Evolutionary conservation across 1,139 yeast genomes (phyloP).

Genomic region (Nadsonia starkeyi-henricii): DNA sequence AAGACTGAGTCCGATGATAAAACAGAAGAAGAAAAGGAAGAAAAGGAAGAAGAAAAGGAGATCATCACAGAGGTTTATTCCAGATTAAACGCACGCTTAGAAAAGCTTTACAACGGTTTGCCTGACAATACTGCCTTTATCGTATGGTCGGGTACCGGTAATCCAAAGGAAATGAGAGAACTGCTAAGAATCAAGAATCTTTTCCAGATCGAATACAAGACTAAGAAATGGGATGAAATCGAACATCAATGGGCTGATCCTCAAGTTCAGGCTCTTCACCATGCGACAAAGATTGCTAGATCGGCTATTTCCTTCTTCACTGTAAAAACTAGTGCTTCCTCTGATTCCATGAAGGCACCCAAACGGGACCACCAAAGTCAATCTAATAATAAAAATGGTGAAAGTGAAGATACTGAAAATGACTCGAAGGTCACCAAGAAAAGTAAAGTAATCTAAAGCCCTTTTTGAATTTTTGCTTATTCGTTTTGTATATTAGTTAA

Average conservation of each 20-base stretch:
- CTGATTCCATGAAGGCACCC: conserved; percentile 4
- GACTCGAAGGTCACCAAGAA: neutral
- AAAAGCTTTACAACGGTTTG: conserved; percentile 34
- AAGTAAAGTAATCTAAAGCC: neutral
- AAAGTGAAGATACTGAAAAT: conserved; percentile 2
- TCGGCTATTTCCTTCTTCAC: conserved; percentile 41
- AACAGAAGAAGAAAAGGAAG: neutral
- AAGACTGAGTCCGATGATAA: neutral
- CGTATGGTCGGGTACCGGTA: conserved; percentile 50
- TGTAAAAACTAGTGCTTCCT: conserved; percentile 23
- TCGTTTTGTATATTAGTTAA: too few species aligned
- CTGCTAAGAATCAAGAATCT: conserved; percentile 31
- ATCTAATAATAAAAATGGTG: conserved; percentile 2
- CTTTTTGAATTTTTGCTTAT: too few species aligned
- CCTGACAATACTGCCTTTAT: conserved; percentile 51
- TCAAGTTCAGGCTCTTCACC: conserved; percentile 30
- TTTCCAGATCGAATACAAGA: conserved; percentile 32
- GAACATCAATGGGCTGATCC: conserved; percentile 40
- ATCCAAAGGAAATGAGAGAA: conserved; percentile 37
- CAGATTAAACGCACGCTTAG: conserved; percentile 33
- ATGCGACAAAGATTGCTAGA: conserved; percentile 29
- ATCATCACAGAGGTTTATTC: neutral
- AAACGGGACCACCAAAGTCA: too few species aligned
- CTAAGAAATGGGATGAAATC: conserved; percentile 30
- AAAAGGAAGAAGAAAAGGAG: neutral